Conservation (phyloP, 495 filamentous ascomycete species). For the Lasiosphaeris hirsuta region DNA sequence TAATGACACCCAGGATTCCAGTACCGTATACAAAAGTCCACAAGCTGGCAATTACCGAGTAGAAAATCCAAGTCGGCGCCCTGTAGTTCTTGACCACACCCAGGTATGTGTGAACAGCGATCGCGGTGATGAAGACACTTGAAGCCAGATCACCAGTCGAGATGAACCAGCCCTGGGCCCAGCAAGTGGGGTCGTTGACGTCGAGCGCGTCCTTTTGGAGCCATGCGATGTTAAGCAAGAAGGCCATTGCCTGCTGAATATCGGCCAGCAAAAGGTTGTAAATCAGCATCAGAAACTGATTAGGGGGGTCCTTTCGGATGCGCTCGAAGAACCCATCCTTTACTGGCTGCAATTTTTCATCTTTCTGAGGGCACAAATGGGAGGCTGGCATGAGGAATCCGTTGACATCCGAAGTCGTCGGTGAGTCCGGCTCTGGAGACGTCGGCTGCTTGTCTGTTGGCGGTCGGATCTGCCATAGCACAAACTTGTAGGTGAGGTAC, state of each 20-base stretch:
- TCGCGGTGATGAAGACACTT: slow-evolving; percentile 66
- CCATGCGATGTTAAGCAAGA: slow-evolving; percentile 63
- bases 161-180: slow-evolving; percentile 68
- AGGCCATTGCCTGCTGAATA: slow-evolving; percentile 67
- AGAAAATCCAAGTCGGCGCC: slow-evolving; percentile 52
- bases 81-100: slow-evolving; percentile 57
- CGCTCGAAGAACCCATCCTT: slow-evolving; percentile 13
- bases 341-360: slow-evolving; percentile 3
- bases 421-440: slow-evolving; percentile 21
- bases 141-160: slow-evolving; percentile 66
- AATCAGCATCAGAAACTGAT: slow-evolving; percentile 72
- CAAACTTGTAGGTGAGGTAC: slow-evolving; percentile 57
- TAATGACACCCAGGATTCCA: slow-evolving; percentile 52
- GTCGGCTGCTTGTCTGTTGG: slow-evolving; percentile 9
- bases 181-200: slow-evolving; percentile 57
- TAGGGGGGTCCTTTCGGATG: slow-evolving; percentile 38
- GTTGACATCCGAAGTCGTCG: slow-evolving; percentile 19
- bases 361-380: slow-evolving; percentile 21
- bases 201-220: slow-evolving; percentile 51
- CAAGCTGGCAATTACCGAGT: slow-evolving; percentile 43
- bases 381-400: slow-evolving; percentile 26
- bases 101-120: slow-evolving; percentile 66
- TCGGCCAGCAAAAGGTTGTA: slow-evolving; percentile 74
- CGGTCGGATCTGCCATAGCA: slow-evolving; percentile 48
- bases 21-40: slow-evolving; percentile 61